Base-by-base conservation (phyloP, 2,329 filamentous ascomycete species). In the Claviceps sp. region DNA sequence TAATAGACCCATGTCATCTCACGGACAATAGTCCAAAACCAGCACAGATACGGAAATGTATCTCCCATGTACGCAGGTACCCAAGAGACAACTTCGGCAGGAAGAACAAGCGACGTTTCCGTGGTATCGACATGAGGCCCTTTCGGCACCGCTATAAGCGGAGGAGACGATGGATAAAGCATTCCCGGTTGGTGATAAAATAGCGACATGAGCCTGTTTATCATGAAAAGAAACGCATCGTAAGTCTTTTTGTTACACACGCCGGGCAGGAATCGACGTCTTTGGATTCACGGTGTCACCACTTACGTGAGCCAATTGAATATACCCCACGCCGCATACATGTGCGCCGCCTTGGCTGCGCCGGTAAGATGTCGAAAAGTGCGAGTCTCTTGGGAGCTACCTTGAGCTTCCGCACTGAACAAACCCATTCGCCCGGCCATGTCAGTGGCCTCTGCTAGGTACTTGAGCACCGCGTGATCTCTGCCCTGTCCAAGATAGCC, bases 241-340 rank as follows among this genome's bases (percentile, higher is more conserved):
- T 26, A 30, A 26, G 9, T 16, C 11, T 22, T 11, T 9, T 30
- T 5, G 18, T 34, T 16, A 8, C 18, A 3, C 16, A 18, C n/a
- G 24, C 16, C 16, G n/a, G 16, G 7, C n/a, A 45, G 24, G 6
- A 26, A 45, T n/a, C 42, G 42, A 44, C 13, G 43, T 30, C 14
- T 46, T n/a, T 6, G 20, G 20, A 20, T 20, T 20, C 20, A 20
- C 20, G 20, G 20, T 20, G 20, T 20, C 20, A 20, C 20, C 20
- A 36, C 4, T 45, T 9, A 68, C 67, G 63, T 59, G 42, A 60
- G 62, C 64, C 64, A 67, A 51, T 67, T 67, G 41, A 67, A 67
- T 2, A 55, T 43, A 1, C 58, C 59, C 58, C 59, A 61, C 7
- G 58, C 57, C 3, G 59, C 55, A 37, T 56, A 58, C 49, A 52